phyloP scores from a whole-genome alignment of 2,329 filamentous ascomycete species.

The Dactylonectria macrodidyma region DNA sequence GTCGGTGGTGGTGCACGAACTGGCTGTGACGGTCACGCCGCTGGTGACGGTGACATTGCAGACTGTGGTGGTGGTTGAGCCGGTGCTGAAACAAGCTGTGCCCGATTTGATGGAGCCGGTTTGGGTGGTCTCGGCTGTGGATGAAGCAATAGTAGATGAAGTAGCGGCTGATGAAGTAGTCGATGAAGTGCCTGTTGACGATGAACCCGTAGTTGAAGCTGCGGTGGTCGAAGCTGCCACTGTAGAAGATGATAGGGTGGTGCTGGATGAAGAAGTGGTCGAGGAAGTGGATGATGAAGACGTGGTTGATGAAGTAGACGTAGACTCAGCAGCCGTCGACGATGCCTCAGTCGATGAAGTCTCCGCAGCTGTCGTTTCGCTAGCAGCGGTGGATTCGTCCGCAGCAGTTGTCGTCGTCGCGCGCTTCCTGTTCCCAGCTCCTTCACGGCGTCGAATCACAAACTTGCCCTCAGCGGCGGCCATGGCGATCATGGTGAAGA shows the following conservation, averaged over 20 bases:
- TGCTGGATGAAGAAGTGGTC: background rate
- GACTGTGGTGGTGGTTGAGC: background rate
- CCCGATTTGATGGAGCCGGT: constrained; percentile 14
- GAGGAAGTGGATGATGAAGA: background rate
- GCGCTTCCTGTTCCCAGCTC: background rate
- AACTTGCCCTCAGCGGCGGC: constrained; percentile 4
- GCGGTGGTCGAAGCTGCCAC: background rate
- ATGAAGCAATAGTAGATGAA: background rate
- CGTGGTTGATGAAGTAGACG: background rate
- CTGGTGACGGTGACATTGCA: constrained; percentile 13
- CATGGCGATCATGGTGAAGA: constrained; percentile 8
- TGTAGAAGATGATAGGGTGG: background rate
- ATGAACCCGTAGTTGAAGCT: background rate
- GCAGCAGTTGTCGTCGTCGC: constrained; percentile 1
- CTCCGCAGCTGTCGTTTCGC: background rate
- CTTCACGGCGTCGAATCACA: constrained; percentile 7
- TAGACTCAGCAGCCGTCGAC: background rate
- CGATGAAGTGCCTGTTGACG: constrained; percentile 4
- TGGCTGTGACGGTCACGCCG: constrained; percentile 9
- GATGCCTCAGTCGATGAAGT: constrained; percentile 2
- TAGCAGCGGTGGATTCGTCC: background rate
- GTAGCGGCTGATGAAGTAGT: constrained; percentile 8
- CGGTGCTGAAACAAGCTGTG: constrained; percentile 15
- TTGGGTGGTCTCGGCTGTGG: background rate
- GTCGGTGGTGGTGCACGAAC: constrained; percentile 8